Evolutionary conservation across 768 basidiomycete genomes (phyloP).

Genomic region (Suillus lakei): DNA sequence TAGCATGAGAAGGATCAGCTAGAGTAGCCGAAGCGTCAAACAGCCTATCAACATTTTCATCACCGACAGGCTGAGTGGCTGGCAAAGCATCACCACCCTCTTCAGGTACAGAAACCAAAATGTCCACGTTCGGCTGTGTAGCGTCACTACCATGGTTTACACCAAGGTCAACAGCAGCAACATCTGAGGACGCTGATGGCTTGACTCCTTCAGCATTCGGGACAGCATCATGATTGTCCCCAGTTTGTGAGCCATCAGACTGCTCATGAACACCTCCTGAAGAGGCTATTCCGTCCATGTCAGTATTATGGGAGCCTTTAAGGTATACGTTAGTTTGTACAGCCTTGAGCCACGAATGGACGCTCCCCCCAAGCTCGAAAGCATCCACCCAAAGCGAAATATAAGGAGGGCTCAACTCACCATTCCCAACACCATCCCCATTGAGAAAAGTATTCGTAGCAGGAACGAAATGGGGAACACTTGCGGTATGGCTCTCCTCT

Average conservation of each 20-base stretch:
- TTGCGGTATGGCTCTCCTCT: conserved; percentile 46
- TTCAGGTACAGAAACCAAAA: conserved; percentile 25
- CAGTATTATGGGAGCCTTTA: conserved; percentile 45
- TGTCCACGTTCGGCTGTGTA: conserved; percentile 25
- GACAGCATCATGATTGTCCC: conserved; percentile 18
- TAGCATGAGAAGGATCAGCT: conserved; percentile 38
- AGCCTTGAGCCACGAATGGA: conserved; percentile 45
- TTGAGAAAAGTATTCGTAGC: conserved; percentile 38
- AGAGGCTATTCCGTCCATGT: conserved; percentile 41
- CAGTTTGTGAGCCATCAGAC: conserved; percentile 22
- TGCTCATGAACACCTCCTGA: conserved; percentile 28
- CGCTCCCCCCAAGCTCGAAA: conserved; percentile 46
- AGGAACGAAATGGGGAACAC: conserved; percentile 41
- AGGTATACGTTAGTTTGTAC: conserved; percentile 60
- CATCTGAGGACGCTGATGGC: conserved; percentile 30
- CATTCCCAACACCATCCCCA: conserved; percentile 47
- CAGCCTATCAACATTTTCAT: conserved; percentile 26
- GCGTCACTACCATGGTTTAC: conserved; percentile 20
- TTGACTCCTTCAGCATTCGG: conserved; percentile 28
- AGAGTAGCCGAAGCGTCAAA: conserved; percentile 26
- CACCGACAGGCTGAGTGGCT: conserved; percentile 25
- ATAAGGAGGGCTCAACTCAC: conserved; percentile 52
- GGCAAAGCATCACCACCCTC: conserved; percentile 22
- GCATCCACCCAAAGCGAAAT: conserved; percentile 49
- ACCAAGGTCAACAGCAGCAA: conserved; percentile 17